A percentile compares a stretch with the other conserved stretches of the same genome.
Evolutionary conservation across 306 rosid genomes (phyloP).

Genomic region (Sindora glabra): DNA sequence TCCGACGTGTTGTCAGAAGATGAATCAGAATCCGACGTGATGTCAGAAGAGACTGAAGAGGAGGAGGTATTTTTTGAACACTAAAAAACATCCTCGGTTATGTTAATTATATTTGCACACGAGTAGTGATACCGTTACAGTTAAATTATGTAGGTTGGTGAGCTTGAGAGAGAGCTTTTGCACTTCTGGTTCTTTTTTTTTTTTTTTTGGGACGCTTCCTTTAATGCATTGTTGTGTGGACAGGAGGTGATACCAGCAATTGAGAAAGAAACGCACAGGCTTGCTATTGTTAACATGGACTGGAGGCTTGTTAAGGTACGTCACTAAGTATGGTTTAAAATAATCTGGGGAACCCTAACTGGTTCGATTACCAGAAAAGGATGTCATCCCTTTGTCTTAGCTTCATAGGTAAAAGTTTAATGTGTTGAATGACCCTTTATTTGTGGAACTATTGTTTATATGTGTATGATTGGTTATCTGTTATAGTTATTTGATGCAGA

Average conservation of each 20-base stretch:
- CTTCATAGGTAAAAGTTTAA: no score
- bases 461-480: no score
- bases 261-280: slow-evolving; percentile 64
- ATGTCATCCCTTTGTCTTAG: no score
- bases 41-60: slow-evolving; percentile 15
- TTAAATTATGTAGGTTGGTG: not conserved
- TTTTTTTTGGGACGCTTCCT: not conserved
- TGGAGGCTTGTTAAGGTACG: slow-evolving; percentile 83
- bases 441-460: no score
- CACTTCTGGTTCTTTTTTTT: not conserved
- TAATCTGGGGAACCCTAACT: no score
- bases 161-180: not conserved
- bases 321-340: not conserved
- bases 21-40: slow-evolving; percentile 7
- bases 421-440: no score
- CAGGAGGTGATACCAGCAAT: slow-evolving; percentile 55
- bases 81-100: no score
- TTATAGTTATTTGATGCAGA: no score
- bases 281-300: slow-evolving; percentile 86
- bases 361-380: no score
- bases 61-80: no score
- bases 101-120: no score
- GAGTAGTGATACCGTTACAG: no score
- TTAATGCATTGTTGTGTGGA: not conserved
- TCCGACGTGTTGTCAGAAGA: slow-evolving; percentile 12